phyloP scores from a whole-genome alignment of 2,329 filamentous ascomycete species.

The Setomelanomma holmii region DNA sequence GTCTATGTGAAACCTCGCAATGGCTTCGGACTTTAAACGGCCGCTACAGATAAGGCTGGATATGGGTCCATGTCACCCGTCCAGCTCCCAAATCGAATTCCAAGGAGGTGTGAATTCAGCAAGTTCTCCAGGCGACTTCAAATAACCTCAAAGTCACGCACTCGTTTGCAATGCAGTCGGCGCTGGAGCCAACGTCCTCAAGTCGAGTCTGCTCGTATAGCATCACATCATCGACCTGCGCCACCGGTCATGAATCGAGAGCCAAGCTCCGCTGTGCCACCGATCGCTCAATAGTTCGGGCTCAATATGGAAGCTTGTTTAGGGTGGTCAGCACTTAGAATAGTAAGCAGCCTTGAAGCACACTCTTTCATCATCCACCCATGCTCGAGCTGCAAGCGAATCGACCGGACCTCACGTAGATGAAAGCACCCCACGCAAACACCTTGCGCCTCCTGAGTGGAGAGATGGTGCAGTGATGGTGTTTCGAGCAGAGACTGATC shows the following conservation, averaged over 20 bases:
- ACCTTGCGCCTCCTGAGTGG: conserved; percentile 17
- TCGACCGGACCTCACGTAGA: conserved; percentile 25
- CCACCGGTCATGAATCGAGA: conserved; percentile 9
- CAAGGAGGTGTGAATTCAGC: no score
- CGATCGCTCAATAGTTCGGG: conserved; percentile 5
- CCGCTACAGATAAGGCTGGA: neutral
- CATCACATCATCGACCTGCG: conserved; percentile 7
- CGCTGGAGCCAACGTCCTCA: neutral
- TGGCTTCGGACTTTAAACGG: neutral
- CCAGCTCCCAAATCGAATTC: no score
- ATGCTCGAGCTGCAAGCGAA: conserved; percentile 2
- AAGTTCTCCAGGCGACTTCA: neutral
- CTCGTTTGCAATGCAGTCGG: neutral
- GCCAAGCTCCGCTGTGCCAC: conserved; percentile 13
- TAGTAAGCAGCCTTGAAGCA: conserved; percentile 25
- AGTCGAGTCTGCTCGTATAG: neutral
- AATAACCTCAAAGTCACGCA: neutral
- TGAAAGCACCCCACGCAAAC: conserved; percentile 18
- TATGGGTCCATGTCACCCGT: no score
- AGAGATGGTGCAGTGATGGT: conserved; percentile 26
- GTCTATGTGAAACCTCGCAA: conserved; percentile 1
- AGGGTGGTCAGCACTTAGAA: conserved; percentile 32
- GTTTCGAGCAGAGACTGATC: conserved; percentile 31
- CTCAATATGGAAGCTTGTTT: conserved; percentile 29
- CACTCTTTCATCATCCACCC: conserved; percentile 8